Base-by-base conservation (phyloP, 257 asterid genomes). In the Plectranthus barbatus region DNA sequence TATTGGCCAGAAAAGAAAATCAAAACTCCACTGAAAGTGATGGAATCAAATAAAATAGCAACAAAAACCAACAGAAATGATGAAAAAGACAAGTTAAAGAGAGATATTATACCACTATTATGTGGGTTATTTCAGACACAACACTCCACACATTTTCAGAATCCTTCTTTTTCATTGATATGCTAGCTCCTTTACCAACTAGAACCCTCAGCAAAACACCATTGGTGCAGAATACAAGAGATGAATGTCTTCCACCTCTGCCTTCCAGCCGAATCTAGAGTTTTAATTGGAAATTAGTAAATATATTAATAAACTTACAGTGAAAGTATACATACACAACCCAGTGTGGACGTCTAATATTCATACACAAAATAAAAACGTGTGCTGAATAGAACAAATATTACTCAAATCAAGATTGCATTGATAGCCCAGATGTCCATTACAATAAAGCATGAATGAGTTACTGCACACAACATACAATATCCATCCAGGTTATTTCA, bases 221-320 rank as follows among this genome's bases (percentile, higher is more conserved):
- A 76, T 83, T 92, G 63, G 99, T 92, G 80, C 99, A 92, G 74
- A 92, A 87, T 77, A 92, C 80, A 8, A 92, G 78, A 19, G 96
- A 83, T 59, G 99, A 89, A 54, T 92, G 77, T 66, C 75, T 81
- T 73, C 99, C 99, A 49, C 99, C 99, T 77, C 62, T 92, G 79
- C 81, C 76, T 70, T 89, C 97, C 80, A 92, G 64, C 68, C 96
- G 93, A 74, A 92, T 89, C 99, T 92, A 72, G 64, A 73, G 76
- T 59, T 76, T 68, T 41, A 70, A 57, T 47, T 60, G 62, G 36
- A 9, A 39, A 18, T 39, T 40, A 64, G 67, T 23, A 70, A 15
- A 37, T n/a, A n/a, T n/a, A n/a, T n/a, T n/a, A n/a, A n/a, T 20
- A 47, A 64, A 33, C 20, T 54, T 65, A 75, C 29, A 13, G 29